Evolutionary conservation across 495 filamentous ascomycete genomes (phyloP), one percentile per base, ranked within the genome.

Genomic region (Thermothielavioides terrestris): DNA sequence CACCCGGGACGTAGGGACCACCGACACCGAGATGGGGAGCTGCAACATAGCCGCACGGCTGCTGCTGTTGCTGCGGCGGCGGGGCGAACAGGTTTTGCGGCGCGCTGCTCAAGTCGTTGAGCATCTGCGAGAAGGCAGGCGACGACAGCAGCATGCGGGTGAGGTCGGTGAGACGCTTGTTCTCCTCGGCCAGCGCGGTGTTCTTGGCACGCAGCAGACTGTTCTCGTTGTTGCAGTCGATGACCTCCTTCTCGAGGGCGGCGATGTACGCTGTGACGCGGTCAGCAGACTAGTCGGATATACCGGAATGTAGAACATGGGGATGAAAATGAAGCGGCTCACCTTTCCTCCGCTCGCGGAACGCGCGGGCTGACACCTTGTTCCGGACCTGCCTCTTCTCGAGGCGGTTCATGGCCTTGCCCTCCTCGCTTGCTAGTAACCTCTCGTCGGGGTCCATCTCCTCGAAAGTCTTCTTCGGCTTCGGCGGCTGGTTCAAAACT

Each of bases 381-480:
- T 99, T 99, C 36, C 92, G 80, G 5, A 99, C 70, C 66, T 97
- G 92, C 31, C 92, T 81, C 32, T 92, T 81, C 70, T 96, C 88
- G 67, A 95, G 95, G 74, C 85, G 89, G 67, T 78, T 89, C 32
- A 99, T 76, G 69, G 94, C 95, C 80, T 99, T 99, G 37, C 91
- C 92, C 67, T 94, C 91, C 58, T 97, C 92, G 54, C 89, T 95
- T 5, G 87, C 88, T 14, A 99, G 77, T 3, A 97, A 73, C 51
- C 86, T 74, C 75, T 97, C 92, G 58, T 99, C 92, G 64, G 95
- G 89, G 67, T 99, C 92, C 91, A 98, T 96, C 25, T 97, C 91
- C 46, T 92, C 88, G 61, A 95, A 88, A 34, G 95, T 87, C 75
- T 97, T 98, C 62, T 73, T 74, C 11, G 68, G 62, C 34, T 78